phyloP scores from a whole-genome alignment of 768 basidiomycete species.

The Harrya chromipes region DNA sequence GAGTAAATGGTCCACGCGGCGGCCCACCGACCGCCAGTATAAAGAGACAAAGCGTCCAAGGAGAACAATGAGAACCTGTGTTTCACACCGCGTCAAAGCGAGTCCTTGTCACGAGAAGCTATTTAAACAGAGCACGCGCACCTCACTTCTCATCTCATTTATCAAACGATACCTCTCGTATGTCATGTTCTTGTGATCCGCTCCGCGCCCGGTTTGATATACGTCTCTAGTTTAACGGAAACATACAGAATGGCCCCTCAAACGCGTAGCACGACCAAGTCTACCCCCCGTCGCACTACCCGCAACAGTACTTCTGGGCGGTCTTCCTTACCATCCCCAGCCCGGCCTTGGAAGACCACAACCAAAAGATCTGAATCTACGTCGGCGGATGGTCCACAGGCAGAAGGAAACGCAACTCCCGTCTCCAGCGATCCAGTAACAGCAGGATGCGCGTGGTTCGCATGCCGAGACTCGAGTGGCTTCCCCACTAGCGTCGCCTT shows the following conservation, averaged over 20 bases:
- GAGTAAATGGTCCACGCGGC: constrained; percentile 12
- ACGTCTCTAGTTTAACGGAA: not conserved
- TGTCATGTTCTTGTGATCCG: not conserved
- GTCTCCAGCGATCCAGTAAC: not conserved
- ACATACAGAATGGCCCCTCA: constrained; percentile 24
- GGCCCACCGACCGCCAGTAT: constrained; percentile 3
- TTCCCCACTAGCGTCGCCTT: constrained; percentile 11
- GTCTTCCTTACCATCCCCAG: not conserved
- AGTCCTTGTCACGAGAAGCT: constrained; percentile 1
- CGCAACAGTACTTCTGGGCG: constrained; percentile 26
- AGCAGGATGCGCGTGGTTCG: constrained; percentile 8
- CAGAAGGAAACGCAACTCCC: not conserved
- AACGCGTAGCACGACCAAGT: constrained; percentile 19
- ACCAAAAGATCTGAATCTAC: not conserved
- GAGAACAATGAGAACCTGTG: constrained; percentile 12
- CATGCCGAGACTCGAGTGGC: constrained; percentile 16
- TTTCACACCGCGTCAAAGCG: constrained; percentile 18
- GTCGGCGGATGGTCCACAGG: not conserved
- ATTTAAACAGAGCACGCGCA: constrained; percentile 22
- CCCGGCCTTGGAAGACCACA: constrained; percentile 6
- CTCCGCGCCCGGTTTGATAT: not conserved
- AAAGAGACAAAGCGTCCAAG: constrained; percentile 23
- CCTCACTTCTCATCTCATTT: not conserved
- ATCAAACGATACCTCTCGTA: not conserved
- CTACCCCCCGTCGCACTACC: constrained; percentile 16